These are phyloP conservation scores for Stachybotrys chlorohalonatus DNA, from an alignment of 2,329 filamentous ascomycete species.

Conservation along the genomic window DNA sequence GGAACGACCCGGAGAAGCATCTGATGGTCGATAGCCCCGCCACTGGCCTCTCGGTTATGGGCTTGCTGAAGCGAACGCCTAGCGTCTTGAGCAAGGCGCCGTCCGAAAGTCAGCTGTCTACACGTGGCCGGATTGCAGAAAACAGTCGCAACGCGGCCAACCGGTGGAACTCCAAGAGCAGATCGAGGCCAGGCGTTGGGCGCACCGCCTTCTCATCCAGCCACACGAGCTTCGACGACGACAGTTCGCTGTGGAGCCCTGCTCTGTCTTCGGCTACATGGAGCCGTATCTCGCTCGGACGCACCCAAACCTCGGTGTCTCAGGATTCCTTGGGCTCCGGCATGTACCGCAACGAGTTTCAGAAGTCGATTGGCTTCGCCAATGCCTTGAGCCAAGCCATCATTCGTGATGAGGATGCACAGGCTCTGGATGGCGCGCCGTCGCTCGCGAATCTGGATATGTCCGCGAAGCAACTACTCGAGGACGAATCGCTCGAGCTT, in stretches of 20 bases:
- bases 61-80: slow-evolving; percentile 73
- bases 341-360: slow-evolving; percentile 71
- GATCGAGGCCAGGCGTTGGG: slow-evolving; percentile 66
- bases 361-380: slow-evolving; percentile 94
- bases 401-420: slow-evolving; percentile 73
- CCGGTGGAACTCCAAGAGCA: slow-evolving; percentile 77
- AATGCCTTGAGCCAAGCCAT: slow-evolving; percentile 95
- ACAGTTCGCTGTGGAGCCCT: slow-evolving; percentile 84
- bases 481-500: slow-evolving; percentile 87
- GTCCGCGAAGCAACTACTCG: slow-evolving; percentile 58
- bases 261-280: slow-evolving; percentile 79
- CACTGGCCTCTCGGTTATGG: slow-evolving; percentile 63
- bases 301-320: slow-evolving; percentile 84
- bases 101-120: slow-evolving; percentile 66
- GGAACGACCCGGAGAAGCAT: slow-evolving; percentile 45
- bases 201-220: slow-evolving; percentile 80
- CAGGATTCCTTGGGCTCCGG: slow-evolving; percentile 81
- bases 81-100: slow-evolving; percentile 90
- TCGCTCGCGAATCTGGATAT: slow-evolving; percentile 53
- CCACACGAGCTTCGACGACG: slow-evolving; percentile 88
- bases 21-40: slow-evolving; percentile 31
- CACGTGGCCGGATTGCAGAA: slow-evolving; percentile 63
- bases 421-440: slow-evolving; percentile 35
- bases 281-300: slow-evolving; percentile 88
- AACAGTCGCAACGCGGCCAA: slow-evolving; percentile 42